Evolutionary conservation across 2,329 filamentous ascomycete species (phyloP), one percentile per base, ranked within the genome.

Genomic region (Penicillium sp.): DNA sequence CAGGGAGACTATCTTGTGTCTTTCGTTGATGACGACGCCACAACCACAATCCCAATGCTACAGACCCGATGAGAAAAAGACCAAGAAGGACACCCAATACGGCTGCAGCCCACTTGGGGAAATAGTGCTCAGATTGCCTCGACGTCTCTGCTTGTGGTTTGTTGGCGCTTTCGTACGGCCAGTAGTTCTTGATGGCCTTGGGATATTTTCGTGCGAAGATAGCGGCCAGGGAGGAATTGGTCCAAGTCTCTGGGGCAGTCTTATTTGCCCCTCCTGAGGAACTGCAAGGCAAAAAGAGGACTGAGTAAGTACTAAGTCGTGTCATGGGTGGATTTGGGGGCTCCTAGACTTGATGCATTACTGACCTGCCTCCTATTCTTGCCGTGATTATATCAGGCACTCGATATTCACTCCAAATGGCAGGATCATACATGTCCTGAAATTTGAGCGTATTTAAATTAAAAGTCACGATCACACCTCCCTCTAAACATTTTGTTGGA

Each of bases 121-220:
- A 73, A 1, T 66, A 5, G 56, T 55, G 7, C 54, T 50, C 5
- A 58, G 45, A 6, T 38, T 54, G 2, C 50, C 33, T 11, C 5
- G 46, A 42, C 43, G 52, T 43, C 32, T 51, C 34, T 40, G 39
- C 60, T 52, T 43, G 41, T 13, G 41, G 27, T 27, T 6, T 28
- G 35, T 43, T 36, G 12, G 32, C n/a, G 24, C 26, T 13, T 35
- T 63, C 58, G 54, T 86, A 88, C 0, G 84, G 83, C 58, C 81
- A 86, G 60, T 77, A 84, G 0, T 71, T 76, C 5, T 67, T 71
- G 38, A 86, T 77, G 55, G 71, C 67, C 6, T 71, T 76, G 4
- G 78, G 68, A 55, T 88, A 88, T 4, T 69, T 54, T 0, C 70
- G 74, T 0, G 65, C 66, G 50, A 88, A 86, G 13, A 86, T 64